Conservation (phyloP, 345 rosid species). For the Sonneratia caseolaris region DNA sequence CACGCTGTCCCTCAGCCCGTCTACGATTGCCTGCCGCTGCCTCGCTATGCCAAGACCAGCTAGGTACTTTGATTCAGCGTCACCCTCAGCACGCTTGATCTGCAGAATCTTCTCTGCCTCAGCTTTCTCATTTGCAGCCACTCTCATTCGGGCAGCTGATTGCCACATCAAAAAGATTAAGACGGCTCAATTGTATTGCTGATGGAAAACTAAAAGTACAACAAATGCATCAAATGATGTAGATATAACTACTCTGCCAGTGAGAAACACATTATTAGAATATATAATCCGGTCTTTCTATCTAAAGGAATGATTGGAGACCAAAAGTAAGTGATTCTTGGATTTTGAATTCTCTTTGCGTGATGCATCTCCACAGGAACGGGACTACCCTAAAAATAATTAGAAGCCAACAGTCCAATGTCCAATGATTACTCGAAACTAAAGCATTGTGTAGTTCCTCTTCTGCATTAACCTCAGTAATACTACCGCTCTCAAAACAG, state of each 20-base stretch:
- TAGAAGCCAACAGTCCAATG: too few relatives aligned
- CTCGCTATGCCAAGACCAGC: slow-evolving; percentile 52
- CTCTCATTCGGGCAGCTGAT: slow-evolving; percentile 50
- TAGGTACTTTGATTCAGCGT: slow-evolving; percentile 56
- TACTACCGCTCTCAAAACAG: background rate
- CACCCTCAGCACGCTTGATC: slow-evolving; percentile 62
- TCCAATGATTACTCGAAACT: too few relatives aligned
- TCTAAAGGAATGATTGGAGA: too few relatives aligned
- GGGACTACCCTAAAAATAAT: too few relatives aligned
- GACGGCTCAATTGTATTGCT: background rate
- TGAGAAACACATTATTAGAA: too few relatives aligned
- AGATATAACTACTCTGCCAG: background rate
- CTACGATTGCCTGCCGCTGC: slow-evolving; percentile 65
- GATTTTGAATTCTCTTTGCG: background rate
- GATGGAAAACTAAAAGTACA: background rate
- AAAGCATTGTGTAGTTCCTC: too few relatives aligned
- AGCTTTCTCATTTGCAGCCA: slow-evolving; percentile 54
- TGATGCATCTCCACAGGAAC: too few relatives aligned
- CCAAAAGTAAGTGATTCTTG: background rate
- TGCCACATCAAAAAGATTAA: background rate
- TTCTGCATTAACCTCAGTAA: background rate
- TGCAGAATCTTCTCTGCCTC: slow-evolving; percentile 64
- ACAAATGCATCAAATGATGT: background rate
- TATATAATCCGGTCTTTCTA: too few relatives aligned
- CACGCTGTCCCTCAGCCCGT: slow-evolving; percentile 59